A percentile compares a stretch with the other conserved stretches of the same genome.
Conservation (phyloP, 805 yeast genomes). For the Metschnikowia similis region DNA sequence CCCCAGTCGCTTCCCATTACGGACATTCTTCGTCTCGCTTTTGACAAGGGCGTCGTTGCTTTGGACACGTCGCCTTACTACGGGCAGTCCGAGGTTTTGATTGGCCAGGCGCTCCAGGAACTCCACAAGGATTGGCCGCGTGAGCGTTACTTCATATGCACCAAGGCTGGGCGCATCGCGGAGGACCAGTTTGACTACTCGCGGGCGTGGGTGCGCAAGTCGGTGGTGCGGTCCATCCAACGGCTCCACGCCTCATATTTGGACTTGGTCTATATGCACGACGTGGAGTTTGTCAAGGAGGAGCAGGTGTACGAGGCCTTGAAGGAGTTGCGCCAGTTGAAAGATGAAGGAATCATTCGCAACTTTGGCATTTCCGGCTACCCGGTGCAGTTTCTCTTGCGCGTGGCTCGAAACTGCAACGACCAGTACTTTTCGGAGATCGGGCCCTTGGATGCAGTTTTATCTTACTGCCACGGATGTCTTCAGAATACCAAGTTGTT, state of each 20-base stretch:
- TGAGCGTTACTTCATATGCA: slow-evolving; percentile 63
- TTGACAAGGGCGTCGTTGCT: slow-evolving; percentile 66
- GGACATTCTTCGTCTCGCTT: slow-evolving; percentile 56
- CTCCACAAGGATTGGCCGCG: slow-evolving; percentile 41
- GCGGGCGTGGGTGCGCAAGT: slow-evolving; percentile 51
- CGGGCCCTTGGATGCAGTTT: slow-evolving; percentile 67
- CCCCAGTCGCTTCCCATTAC: slow-evolving; percentile 58
- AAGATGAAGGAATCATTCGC: slow-evolving; percentile 56
- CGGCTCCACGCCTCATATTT: slow-evolving; percentile 65
- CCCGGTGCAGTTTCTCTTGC: slow-evolving; percentile 66
- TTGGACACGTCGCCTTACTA: slow-evolving; percentile 92
- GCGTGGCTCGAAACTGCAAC: slow-evolving; percentile 39
- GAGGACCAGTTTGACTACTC: slow-evolving; percentile 73
- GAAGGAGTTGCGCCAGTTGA: slow-evolving; percentile 52
- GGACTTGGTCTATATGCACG: slow-evolving; percentile 85
- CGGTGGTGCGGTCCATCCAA: slow-evolving; percentile 62
- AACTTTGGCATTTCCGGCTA: slow-evolving; percentile 83
- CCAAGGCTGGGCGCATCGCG: slow-evolving; percentile 79
- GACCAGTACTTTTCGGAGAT: slow-evolving; percentile 37
- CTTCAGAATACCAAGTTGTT: slow-evolving; percentile 64
- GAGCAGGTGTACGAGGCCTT: slow-evolving; percentile 59
- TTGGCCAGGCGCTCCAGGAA: slow-evolving; percentile 59
- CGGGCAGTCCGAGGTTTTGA: slow-evolving; percentile 76
- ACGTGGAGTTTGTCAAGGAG: slow-evolving; percentile 72
- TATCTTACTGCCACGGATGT: slow-evolving; percentile 80